Evolutionary conservation across 768 basidiomycete genomes (phyloP).

Genomic region (Pisolithus albus): DNA sequence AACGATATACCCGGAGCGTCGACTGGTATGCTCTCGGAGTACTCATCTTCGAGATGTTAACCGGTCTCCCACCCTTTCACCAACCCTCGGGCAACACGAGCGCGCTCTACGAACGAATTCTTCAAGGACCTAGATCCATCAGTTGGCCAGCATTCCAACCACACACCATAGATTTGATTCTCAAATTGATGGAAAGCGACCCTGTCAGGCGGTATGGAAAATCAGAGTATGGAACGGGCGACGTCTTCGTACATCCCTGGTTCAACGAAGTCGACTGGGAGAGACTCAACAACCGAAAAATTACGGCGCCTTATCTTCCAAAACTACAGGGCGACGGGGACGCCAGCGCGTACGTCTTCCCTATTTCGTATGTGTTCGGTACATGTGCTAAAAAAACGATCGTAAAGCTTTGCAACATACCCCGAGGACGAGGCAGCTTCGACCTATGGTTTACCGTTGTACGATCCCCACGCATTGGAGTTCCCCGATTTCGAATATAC

Average conservation of each 20-base stretch:
- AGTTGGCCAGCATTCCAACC: conserved; percentile 73
- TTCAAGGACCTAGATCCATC: conserved; percentile 64
- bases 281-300: conserved; percentile 72
- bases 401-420: conserved; percentile 63
- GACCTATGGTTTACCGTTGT: conserved; percentile 50
- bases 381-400: background rate
- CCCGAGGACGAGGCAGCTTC: conserved; percentile 64
- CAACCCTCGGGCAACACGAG: conserved; percentile 79
- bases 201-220: conserved; percentile 88
- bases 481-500: conserved; percentile 83
- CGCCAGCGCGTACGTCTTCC: conserved; percentile 67
- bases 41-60: conserved; percentile 96
- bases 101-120: conserved; percentile 87
- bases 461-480: conserved; percentile 55
- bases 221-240: conserved; percentile 76
- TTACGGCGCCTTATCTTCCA: conserved; percentile 95
- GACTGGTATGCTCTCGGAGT: conserved; percentile 99
- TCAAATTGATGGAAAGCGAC: conserved; percentile 85
- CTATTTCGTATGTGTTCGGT: conserved; percentile 6
- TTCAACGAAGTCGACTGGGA: conserved; percentile 92
- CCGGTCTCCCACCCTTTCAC: conserved; percentile 92
- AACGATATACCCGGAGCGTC: conserved; percentile 90
- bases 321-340: conserved; percentile 91
- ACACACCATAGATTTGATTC: conserved; percentile 81
- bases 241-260: conserved; percentile 92